Conservation (phyloP, 176 grass and related monocot genomes). For the Puya raimondii region DNA sequence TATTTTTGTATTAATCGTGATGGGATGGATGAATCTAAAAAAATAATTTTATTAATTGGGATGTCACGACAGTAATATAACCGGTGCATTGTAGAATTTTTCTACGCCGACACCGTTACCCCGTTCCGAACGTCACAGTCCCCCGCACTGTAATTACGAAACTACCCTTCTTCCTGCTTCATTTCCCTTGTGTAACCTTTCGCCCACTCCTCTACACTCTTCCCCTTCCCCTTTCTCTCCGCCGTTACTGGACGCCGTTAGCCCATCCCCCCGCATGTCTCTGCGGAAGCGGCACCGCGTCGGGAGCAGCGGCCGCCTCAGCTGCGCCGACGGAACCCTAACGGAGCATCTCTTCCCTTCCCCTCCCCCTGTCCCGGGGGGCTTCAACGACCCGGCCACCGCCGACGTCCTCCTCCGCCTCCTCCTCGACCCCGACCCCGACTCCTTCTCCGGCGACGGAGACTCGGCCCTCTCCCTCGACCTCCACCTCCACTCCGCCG, state of each 20-base stretch:
- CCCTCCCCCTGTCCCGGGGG: slow-evolving; percentile 9
- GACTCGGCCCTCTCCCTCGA: slow-evolving; percentile 15
- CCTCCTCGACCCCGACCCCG: slow-evolving; percentile 25
- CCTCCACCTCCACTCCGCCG: slow-evolving; percentile 37
- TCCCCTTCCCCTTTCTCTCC: neutral
- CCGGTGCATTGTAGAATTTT: too few relatives aligned
- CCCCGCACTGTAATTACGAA: too few relatives aligned
- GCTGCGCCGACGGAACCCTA: slow-evolving; percentile 15
- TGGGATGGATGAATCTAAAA: too few relatives aligned
- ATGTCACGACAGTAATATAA: too few relatives aligned
- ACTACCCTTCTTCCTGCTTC: too few relatives aligned
- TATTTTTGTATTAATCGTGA: too few relatives aligned
- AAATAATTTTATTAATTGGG: too few relatives aligned
- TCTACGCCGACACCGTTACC: too few relatives aligned
- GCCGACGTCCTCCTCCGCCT: slow-evolving; percentile 58
- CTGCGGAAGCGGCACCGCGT: slow-evolving; percentile 67
- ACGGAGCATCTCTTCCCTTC: slow-evolving; percentile 5
- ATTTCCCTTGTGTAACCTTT: neutral
- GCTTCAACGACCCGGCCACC: slow-evolving; percentile 35
- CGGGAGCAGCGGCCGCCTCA: slow-evolving; percentile 47
- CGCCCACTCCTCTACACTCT: neutral
- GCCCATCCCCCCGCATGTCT: slow-evolving; percentile 28
- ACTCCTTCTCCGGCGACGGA: neutral
- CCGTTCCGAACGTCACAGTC: too few relatives aligned
- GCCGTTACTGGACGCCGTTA: neutral